Base-by-base conservation (phyloP, 805 yeast species). In the Lipomyces orientalis region DNA sequence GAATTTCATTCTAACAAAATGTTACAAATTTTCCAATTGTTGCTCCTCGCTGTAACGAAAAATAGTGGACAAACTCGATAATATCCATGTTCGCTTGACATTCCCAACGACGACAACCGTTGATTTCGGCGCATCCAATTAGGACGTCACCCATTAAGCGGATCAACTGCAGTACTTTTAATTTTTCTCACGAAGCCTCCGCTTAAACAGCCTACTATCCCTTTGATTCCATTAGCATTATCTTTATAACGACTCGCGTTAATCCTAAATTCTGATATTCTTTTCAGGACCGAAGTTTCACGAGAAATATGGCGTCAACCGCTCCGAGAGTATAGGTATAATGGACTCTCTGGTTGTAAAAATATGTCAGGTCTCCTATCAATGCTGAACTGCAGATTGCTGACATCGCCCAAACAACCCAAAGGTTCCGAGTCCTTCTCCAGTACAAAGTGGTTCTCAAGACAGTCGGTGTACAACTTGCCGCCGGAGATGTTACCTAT, bases 61-160 rank as follows among this genome's bases (percentile, higher is more conserved):
- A 39, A 39, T 39, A 1, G 49, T 39, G 3, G 49, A 39, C 49
- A 39, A 39, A 39, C 49, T 39, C 49, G 49, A 39, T 39, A 39
- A 39, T 39, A 39, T 39, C 49, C 12, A 39, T 39, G n/a, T 39
- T 39, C 49, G n/a, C 16, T 3, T 39, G 49, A 39, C 49, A 39
- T 12, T 3, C 49, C n/a, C 49, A 39, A 39, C 49, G 16, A 39
- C 3, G n/a, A 39, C 49, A 39, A 39, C 49, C 49, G 49, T 39
- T 39, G 49, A 39, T 39, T 39, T 39, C 49, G 3, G 49, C 49
- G 49, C 49, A 39, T 39, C 3, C 12, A 39, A 39, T 16, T 39
- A 12, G 49, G 49, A 39, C 49, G 49, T 39, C 49, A 39, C 49
- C 49, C 49, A 39, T 3, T 39, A 39, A 39, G 49, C 49, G 49